Base-by-base conservation (phyloP, 495 filamentous ascomycete species). In the Penicillium angulare region DNA sequence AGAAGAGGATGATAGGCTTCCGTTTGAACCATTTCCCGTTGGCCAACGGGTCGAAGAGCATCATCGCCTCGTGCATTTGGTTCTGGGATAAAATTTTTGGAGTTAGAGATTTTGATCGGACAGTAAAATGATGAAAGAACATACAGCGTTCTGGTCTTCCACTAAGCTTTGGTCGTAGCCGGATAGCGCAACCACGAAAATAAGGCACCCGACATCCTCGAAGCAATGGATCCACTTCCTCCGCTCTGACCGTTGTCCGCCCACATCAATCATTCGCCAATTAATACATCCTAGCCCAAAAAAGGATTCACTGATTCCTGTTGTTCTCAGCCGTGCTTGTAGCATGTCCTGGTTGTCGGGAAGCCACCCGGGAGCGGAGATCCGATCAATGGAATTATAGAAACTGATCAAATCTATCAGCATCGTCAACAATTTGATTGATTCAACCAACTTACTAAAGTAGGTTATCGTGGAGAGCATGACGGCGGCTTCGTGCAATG, bases 161-260 rank as follows among this genome's bases (percentile, higher is more conserved):
- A 97, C 89, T 18, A 98, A 74, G 59, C 92, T 92, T 69, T 98
- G 93, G 66, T 98, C 93, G 64, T 97, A 98, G 29, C 92, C 93
- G 50, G 90, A 96, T 56, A 98, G 86, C 26, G 93, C 93, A 41
- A 96, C 93, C 62, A 98, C 81, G 72, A 98, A 98, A 36, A 98
- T 78, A 27, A 98, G 76, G 64, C 87, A 88, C 49, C 89, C 91
- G 53, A 98, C 93, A 60, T 95, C 95, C 63, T 98, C 93, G 66
- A 98, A 98, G 72, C 93, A 97, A 65, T 98, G 93, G 56, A 98
- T 97, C 93, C 93, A 98, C 72, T 98, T 98, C 81, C 97, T 98
- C 44, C 93, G 86, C 60, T 98, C 93, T 18, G 95, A 97, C 56
- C 93, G 78, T 69, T 98, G 93, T 44, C 93, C 93, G 59, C 93